Percentiles rank a stretch among this genome's conserved stretches.
Evolutionary conservation across 495 filamentous ascomycete species (phyloP).

Genomic region (Paragyromitra xinjiangensis): DNA sequence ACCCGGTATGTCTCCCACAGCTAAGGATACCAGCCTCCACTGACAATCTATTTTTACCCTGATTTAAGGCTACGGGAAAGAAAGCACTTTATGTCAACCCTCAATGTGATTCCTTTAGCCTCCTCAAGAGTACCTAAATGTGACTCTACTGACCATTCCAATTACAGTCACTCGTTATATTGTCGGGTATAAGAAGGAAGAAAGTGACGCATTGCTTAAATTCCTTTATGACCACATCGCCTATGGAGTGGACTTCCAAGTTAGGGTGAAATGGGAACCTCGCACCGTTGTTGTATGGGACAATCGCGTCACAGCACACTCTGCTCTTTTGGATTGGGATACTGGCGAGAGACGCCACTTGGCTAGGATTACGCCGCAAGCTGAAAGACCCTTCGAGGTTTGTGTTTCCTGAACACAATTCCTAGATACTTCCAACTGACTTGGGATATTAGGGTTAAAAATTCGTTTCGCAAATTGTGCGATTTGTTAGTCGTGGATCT

Average conservation of each 20-base stretch:
- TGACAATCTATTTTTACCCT: not conserved
- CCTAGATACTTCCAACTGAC: not conserved
- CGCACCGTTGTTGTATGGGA: conserved; percentile 91
- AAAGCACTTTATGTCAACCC: conserved; percentile 88
- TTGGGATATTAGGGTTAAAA: not conserved
- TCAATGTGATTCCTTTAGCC: conserved; percentile 70
- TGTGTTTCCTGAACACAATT: not conserved
- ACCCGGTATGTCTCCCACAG: conserved; percentile 70
- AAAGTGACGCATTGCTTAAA: conserved; percentile 79
- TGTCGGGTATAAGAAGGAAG: conserved; percentile 78
- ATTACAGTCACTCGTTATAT: conserved; percentile 66
- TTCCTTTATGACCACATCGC: conserved; percentile 90
- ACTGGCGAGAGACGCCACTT: conserved; percentile 80
- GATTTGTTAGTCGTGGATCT: not conserved
- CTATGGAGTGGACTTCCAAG: conserved; percentile 76
- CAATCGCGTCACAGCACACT: conserved; percentile 81
- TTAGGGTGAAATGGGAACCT: conserved; percentile 67
- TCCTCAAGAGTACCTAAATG: conserved; percentile 2
- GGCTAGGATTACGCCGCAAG: conserved; percentile 85
- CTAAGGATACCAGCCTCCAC: conserved; percentile 49
- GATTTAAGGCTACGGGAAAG: conserved; percentile 70
- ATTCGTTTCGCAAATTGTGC: not conserved
- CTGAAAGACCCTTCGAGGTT: conserved; percentile 62
- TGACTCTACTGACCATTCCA: conserved; percentile 60
- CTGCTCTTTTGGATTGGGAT: conserved; percentile 81